A percentile compares a stretch with the other conserved stretches of the same genome.
These are phyloP conservation scores for Claviceps humidiphila DNA, from an alignment of 2,329 filamentous ascomycete genomes.

Conservation along the genomic window DNA sequence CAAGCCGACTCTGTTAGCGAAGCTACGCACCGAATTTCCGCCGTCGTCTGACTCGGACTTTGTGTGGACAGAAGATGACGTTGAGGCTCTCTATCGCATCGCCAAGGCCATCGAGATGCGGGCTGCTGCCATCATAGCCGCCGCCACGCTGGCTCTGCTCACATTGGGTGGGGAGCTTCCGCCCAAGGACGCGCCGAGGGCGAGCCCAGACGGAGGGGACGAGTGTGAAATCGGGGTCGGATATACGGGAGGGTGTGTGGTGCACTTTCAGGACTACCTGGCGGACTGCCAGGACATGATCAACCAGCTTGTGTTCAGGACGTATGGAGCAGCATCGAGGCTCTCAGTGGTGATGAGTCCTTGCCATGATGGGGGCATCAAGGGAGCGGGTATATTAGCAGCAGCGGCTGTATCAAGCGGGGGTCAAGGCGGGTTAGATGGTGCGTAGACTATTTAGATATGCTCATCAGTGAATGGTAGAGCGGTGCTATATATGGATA, in stretches of 20 bases:
- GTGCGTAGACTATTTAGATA: too few species aligned
- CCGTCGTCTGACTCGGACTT: slow-evolving; percentile 32
- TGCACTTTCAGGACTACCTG: slow-evolving; percentile 65
- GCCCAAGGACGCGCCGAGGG: slow-evolving; percentile 11
- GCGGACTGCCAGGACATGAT: slow-evolving; percentile 56
- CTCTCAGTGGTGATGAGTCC: slow-evolving; percentile 36
- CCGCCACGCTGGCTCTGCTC: slow-evolving; percentile 57
- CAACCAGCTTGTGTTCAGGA: slow-evolving; percentile 33
- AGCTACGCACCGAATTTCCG: slow-evolving; percentile 41
- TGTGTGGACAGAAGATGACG: slow-evolving; percentile 48
- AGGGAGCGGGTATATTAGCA: slow-evolving; percentile 47
- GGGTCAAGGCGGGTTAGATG: neutral
- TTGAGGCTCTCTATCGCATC: slow-evolving; percentile 49
- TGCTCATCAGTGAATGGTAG: too few species aligned
- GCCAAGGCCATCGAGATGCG: slow-evolving; percentile 57
- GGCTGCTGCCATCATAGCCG: slow-evolving; percentile 61
- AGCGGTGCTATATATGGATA: too few species aligned
- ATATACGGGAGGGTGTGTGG: slow-evolving; percentile 69
- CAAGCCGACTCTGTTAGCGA: slow-evolving; percentile 28
- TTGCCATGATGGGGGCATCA: slow-evolving; percentile 49
- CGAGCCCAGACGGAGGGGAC: slow-evolving; percentile 1
- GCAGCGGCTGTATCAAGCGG: slow-evolving; percentile 26
- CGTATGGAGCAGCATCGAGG: slow-evolving; percentile 16
- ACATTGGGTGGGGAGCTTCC: slow-evolving; percentile 55
- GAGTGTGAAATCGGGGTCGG: slow-evolving; percentile 55